Conservation (phyloP, 2,329 filamentous ascomycete species). For the Ophiostoma ulmi region DNA sequence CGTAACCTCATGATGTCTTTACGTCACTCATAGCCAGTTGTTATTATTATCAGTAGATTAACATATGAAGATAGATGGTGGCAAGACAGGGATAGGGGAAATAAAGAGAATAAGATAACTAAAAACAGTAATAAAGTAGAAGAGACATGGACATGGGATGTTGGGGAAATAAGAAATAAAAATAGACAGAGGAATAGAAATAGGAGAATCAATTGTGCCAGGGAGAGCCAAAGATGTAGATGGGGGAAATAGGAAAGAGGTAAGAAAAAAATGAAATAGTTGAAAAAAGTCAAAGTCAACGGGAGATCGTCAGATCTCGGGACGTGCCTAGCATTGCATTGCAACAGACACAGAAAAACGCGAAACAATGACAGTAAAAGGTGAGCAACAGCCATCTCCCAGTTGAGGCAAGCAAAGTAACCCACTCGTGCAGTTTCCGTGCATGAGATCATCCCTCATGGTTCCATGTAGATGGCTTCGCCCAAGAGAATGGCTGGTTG, state of each 20-base stretch:
- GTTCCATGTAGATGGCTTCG: neutral
- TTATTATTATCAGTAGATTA: neutral
- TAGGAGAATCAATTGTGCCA: neutral
- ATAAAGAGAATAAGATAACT: constrained; percentile 4
- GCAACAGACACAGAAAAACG: neutral
- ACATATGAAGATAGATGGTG: neutral
- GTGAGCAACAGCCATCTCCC: neutral
- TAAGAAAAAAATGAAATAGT: neutral
- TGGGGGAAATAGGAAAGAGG: neutral
- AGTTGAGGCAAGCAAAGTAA: neutral
- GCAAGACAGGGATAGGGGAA: neutral
- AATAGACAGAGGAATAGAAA: neutral
- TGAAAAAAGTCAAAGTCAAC: neutral
- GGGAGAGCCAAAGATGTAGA: constrained; percentile 3
- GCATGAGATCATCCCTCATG: neutral
- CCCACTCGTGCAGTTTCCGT: constrained; percentile 5
- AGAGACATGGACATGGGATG: neutral
- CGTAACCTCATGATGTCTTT: neutral
- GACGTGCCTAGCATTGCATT: neutral
- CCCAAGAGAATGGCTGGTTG: neutral
- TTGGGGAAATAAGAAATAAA: constrained; percentile 8
- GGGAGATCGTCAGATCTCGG: neutral
- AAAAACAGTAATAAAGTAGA: neutral
- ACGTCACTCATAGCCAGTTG: neutral
- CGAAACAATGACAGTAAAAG: neutral